A percentile compares a stretch with the other conserved stretches of the same genome.
These are phyloP conservation scores for Tuber indicum DNA, from an alignment of 495 filamentous ascomycete genomes.

Conservation along the genomic window DNA sequence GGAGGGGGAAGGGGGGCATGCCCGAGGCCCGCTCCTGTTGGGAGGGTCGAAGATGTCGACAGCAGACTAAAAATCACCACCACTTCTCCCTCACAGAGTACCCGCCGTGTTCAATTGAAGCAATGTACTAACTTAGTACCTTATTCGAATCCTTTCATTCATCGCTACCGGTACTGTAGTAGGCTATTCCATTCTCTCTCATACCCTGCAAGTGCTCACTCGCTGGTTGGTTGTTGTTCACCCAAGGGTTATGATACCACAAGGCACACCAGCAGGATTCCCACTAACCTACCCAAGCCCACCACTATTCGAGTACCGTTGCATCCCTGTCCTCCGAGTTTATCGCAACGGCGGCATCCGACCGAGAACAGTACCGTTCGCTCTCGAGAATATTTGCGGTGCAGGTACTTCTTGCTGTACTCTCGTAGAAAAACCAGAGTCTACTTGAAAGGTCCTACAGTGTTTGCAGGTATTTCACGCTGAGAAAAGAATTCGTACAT, in stretches of 20 bases:
- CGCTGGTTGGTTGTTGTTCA: neutral
- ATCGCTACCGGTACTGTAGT: too few relatives aligned
- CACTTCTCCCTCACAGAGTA: neutral
- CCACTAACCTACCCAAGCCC: neutral
- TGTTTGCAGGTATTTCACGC: neutral
- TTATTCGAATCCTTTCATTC: neutral
- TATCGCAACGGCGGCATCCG: neutral
- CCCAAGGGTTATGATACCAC: neutral
- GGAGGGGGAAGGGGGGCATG: neutral
- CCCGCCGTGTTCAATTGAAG: neutral
- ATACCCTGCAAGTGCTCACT: neutral
- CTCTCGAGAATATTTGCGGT: neutral
- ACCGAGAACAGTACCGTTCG: neutral
- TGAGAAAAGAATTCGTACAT: neutral
- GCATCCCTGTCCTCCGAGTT: neutral
- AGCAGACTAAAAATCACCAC: neutral
- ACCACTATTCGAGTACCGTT: neutral
- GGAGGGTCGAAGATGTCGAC: neutral
- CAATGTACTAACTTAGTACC: neutral
- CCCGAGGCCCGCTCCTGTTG: neutral
- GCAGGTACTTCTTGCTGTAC: neutral
- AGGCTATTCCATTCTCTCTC: neutral
- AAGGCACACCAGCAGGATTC: neutral
- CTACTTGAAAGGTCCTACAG: neutral
- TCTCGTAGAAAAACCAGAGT: neutral